Conservation (phyloP, 2,329 filamentous ascomycete genomes). For the Cladobotryum mycophilum region DNA sequence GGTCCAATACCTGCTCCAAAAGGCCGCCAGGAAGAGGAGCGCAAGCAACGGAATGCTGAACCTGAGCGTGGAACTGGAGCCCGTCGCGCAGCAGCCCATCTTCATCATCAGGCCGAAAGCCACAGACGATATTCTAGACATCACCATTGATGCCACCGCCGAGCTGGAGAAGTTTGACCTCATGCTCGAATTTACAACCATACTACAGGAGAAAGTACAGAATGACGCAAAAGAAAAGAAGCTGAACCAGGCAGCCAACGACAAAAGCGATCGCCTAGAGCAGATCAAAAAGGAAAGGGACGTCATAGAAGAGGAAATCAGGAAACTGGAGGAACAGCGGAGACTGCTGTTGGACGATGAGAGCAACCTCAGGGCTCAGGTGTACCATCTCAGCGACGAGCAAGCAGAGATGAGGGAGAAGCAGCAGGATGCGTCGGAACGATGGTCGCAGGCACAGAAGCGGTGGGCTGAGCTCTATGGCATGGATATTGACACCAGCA, state of each 20-base stretch:
- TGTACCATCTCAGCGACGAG: not conserved
- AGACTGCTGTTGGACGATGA: not conserved
- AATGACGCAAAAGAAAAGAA: not conserved
- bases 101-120: not conserved
- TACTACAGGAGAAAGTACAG: not conserved
- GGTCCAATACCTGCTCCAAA: not conserved
- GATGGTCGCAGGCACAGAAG: not conserved
- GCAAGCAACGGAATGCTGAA: constrained; percentile 6
- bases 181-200: not conserved
- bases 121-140: not conserved
- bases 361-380: not conserved
- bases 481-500: not conserved
- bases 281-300: not conserved
- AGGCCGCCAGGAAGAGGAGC: not conserved
- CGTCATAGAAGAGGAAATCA: not conserved
- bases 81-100: not conserved
- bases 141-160: constrained; percentile 5
- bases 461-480: not conserved
- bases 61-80: constrained; percentile 1
- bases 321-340: not conserved
- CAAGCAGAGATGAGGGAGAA: not conserved
- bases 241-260: not conserved
- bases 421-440: not conserved
- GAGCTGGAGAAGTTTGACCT: not conserved
- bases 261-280: not conserved